Evolutionary conservation across 495 filamentous ascomycete species (phyloP), one percentile per base, ranked within the genome.

Genomic region (Aspergillus bertholletiae): DNA sequence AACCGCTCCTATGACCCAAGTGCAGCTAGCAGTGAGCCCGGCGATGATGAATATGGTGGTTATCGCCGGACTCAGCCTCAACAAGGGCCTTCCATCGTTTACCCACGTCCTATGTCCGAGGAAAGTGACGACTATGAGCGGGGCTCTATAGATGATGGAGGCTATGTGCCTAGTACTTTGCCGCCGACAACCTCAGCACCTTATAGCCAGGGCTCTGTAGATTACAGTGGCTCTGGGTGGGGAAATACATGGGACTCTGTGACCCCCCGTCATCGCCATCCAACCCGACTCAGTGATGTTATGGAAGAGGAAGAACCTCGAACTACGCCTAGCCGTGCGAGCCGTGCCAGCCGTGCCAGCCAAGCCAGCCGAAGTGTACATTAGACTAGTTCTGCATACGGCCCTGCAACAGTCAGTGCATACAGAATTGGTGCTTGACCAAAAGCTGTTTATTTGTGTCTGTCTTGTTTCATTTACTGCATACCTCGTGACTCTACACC

Each of bases 271-370:
- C 94, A 97, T 73, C 92, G 96, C 63, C 94, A 97, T 72, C 93
- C 93, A 0, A 97, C 93, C 3, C 77, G 94, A 49, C 73, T 98
- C 53, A 97, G 94, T 65, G 94, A 98, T 75, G 92, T 98, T 11
- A 78, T 94, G 9, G 94, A 98, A 47, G 80, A 83, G 53, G 80
- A 83, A 56, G 80, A 83, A 59, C 74, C 72, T 54, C 71, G 83
- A 39, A 84, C 82, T 32, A 85, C 75, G 58, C 76, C 78, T 6
- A 80, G 78, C 57, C 76, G 80, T 41, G 82, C 81, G 18, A 83
- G 82, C 46, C 60, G 66, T 44, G 70, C 69, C 1, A 73, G 70
- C 41, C 66, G 71, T 13, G 61, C 61, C 35, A 63, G 61, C 23
- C 35, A 71, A 37, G 53, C 60, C 46, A 63, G 60, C 53, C 53